Conservation (phyloP, 2,329 filamentous ascomycete genomes). For the Xylariaceae sp. region DNA sequence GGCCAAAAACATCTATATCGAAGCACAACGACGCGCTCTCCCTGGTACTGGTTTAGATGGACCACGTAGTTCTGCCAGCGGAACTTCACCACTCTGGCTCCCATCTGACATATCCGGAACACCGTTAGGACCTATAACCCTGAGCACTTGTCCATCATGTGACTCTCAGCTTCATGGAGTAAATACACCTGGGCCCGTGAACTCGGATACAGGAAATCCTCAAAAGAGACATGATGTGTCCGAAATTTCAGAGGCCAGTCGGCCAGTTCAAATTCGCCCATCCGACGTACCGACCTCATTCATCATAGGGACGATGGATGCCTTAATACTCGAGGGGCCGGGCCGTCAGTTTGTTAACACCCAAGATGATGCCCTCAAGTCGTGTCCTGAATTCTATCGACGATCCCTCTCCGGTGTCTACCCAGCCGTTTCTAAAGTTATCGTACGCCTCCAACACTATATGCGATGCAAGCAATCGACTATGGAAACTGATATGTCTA, state of each 20-base stretch:
- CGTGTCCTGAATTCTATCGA: constrained; percentile 28
- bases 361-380: constrained; percentile 19
- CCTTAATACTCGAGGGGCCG: constrained; percentile 8
- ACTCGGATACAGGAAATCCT: constrained; percentile 27
- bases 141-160: constrained; percentile 12
- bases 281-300: background rate
- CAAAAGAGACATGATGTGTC: constrained; percentile 27
- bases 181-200: constrained; percentile 22
- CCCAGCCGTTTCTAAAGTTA: background rate
- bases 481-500: constrained; percentile 2
- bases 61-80: constrained; percentile 22
- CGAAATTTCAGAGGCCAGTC: constrained; percentile 20
- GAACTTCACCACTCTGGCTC: constrained; percentile 14
- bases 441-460: constrained; percentile 2
- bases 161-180: constrained; percentile 15
- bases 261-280: background rate
- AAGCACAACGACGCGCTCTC: constrained; percentile 9
- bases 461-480: background rate
- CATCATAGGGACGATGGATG: constrained; percentile 1
- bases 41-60: constrained; percentile 25
- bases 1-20: background rate
- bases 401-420: constrained; percentile 6
- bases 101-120: constrained; percentile 15
- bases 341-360: constrained; percentile 14
- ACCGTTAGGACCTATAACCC: constrained; percentile 12